Evolutionary conservation across 2,329 filamentous ascomycete genomes (phyloP), one percentile per base, ranked within the genome.

Genomic region (Lasiodiplodia sp.): DNA sequence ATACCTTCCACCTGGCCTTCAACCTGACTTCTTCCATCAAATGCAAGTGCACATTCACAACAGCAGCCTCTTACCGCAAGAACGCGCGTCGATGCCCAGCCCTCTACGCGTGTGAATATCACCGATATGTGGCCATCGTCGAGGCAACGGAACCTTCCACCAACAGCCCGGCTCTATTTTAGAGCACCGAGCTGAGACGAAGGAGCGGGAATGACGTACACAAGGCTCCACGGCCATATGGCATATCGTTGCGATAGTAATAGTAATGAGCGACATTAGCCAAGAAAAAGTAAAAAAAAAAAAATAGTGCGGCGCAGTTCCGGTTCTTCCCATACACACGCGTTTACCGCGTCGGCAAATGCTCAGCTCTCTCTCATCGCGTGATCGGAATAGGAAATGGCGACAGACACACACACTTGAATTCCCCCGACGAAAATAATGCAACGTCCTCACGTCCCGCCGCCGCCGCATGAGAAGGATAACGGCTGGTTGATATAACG

Each of bases 391-490:
- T 52, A 37, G 31, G 38, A 64, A 52, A 68, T 68, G 49, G 47
- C 34, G 55, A 69, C 47, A 47, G 47, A 49, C 14, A 68, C n/a
- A 11, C 18, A 72, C 70, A 60, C 10, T 14, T 16, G n/a, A n/a
- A 56, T 56, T 37, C 28, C 37, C n/a, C 28, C 51, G 51, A 57
- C 53, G 25, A 12, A 47, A 47, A 8, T 3, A 47, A 16, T 47
- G 18, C 0, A 47, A 44, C 14, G 18, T n/a, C 18, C 18, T 6
- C 28, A 6, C 28, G 28, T 1, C 28, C 28, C 28, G 28, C 25
- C 4, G 28, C 40, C 40, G 18, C 40, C 18, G 2, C 10, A 47
- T n/a, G 6, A n/a, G 40, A 47, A 21, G 38, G 1, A 18, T 18
- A 16, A 44, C 16, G 38, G 7, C 2, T 1, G 2, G 12, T 38